Conservation (phyloP, 163 green algal genomes). For the Scenedesmus sp. region DNA sequence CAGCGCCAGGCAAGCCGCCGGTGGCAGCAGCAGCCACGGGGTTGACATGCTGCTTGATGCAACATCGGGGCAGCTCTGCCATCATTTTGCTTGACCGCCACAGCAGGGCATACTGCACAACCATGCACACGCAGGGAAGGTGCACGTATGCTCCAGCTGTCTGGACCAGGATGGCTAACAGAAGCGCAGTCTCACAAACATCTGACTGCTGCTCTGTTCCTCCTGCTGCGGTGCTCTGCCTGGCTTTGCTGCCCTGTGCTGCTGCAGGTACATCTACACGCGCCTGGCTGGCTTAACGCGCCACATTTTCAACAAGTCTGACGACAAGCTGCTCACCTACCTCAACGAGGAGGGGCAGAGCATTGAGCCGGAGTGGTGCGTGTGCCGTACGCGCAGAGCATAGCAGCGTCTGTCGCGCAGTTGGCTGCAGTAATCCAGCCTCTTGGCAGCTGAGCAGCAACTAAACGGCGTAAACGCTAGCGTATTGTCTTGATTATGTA, state of each 20-base stretch:
- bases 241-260: not conserved
- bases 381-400: not conserved
- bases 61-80: not conserved
- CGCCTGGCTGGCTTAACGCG: conserved; percentile 87
- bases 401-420: not conserved
- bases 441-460: not conserved
- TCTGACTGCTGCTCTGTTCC: not conserved
- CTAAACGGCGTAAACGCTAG: too few relatives aligned
- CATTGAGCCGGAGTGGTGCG: conserved; percentile 97
- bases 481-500: not conserved
- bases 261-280: conserved; percentile 97
- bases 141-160: not conserved
- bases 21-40: not conserved
- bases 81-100: not conserved
- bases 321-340: conserved; percentile 96
- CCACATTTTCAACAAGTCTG: conserved; percentile 92
- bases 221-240: not conserved
- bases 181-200: not conserved
- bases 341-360: conserved; percentile 97
- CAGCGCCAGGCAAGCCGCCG: conserved; percentile 60
- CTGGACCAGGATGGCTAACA: not conserved
- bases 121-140: not conserved
- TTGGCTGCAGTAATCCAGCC: not conserved
- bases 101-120: not conserved
- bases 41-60: not conserved